phyloP scores from a whole-genome alignment of 192 early-diverging fungal genomes.

The Podila epicladia region DNA sequence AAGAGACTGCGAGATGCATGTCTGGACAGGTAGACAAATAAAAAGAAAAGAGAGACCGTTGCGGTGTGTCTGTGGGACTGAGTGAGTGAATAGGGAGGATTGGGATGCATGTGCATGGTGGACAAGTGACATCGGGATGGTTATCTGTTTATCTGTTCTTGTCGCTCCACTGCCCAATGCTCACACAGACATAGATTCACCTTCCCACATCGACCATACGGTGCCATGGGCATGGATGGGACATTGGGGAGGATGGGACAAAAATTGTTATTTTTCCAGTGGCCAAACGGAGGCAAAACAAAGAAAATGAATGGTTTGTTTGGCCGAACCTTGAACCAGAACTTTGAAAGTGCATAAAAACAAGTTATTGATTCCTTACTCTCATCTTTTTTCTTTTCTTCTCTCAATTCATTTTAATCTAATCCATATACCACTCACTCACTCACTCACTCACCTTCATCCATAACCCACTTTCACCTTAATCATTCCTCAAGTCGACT shows the following conservation, averaged over 20 bases:
- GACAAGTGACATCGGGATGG: too few relatives aligned
- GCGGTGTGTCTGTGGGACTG: too few relatives aligned
- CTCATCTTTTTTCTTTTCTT: not conserved
- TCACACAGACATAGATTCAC: too few relatives aligned
- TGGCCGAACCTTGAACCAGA: not conserved
- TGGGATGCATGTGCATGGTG: too few relatives aligned
- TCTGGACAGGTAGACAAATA: too few relatives aligned
- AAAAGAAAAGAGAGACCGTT: too few relatives aligned
- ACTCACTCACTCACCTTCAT: not conserved
- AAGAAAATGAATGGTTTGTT: not conserved
- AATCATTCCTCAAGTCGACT: not conserved
- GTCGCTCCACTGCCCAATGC: too few relatives aligned
- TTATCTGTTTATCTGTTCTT: too few relatives aligned
- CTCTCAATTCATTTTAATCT: not conserved
- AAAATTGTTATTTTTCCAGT: not conserved
- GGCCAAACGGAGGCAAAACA: not conserved
- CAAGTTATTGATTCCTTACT: not conserved
- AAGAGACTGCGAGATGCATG: too few relatives aligned
- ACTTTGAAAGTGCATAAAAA: too few relatives aligned
- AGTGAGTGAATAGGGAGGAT: too few relatives aligned
- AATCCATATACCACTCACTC: not conserved
- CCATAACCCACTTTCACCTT: not conserved
- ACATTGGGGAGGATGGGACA: not conserved
- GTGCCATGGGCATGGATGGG: not conserved
- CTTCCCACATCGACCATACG: too few relatives aligned